Evolutionary conservation across 805 yeast genomes (phyloP).

Genomic region (Lipomyces orientalis): DNA sequence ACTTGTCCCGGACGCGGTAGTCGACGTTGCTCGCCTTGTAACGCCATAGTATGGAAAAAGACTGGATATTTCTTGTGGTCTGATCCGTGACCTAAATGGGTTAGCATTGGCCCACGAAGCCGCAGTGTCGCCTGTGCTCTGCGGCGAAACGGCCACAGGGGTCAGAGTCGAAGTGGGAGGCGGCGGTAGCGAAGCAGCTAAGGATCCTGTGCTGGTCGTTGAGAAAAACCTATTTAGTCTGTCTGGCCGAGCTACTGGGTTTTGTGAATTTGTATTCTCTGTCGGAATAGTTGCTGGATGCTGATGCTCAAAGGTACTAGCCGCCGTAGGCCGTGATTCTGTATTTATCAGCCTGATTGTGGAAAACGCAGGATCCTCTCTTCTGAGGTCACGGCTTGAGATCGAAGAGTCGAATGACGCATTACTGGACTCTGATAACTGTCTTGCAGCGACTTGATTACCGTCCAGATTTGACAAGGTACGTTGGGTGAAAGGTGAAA

Average conservation of each 20-base stretch:
- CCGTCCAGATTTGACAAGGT: background rate
- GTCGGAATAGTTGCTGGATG: background rate
- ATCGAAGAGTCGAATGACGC: background rate
- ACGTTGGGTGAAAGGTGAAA: background rate
- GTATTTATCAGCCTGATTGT: background rate
- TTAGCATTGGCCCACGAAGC: conserved; percentile 10
- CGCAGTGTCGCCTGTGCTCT: conserved; percentile 5
- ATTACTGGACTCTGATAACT: background rate
- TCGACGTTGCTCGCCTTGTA: conserved; percentile 6
- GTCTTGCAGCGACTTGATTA: background rate
- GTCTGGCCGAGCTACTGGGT: background rate
- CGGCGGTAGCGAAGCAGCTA: background rate
- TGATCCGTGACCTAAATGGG: background rate
- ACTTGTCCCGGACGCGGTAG: background rate
- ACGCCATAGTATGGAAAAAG: conserved; percentile 13
- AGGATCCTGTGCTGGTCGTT: conserved; percentile 1
- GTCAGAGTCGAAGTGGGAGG: background rate
- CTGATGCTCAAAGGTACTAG: conserved; percentile 5
- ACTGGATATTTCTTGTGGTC: conserved; percentile 5
- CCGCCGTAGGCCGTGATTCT: conserved; percentile 9
- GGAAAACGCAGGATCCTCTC: background rate
- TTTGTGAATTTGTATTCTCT: background rate
- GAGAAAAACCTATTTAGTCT: conserved; percentile 3
- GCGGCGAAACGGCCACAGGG: conserved; percentile 2
- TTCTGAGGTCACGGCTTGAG: background rate